Percentiles rank a stretch among this genome's conserved stretches.
Evolutionary conservation across 148 eudicot species (phyloP).

Genomic region (Rhododendron mucronatum): DNA sequence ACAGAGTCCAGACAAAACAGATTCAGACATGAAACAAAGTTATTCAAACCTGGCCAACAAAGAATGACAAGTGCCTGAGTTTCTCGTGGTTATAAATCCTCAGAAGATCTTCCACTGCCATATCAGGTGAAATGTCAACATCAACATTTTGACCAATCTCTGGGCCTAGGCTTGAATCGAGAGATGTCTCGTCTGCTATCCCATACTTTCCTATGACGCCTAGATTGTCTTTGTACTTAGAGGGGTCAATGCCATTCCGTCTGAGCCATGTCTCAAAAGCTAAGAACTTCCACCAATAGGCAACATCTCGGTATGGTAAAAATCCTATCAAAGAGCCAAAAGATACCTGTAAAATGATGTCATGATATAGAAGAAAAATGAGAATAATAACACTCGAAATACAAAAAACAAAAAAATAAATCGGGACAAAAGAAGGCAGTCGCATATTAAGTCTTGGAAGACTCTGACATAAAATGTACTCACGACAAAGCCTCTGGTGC

Average conservation of each 20-base stretch:
- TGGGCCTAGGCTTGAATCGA: constrained; percentile 27
- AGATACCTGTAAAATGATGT: constrained; percentile 53
- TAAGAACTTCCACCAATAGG: constrained; percentile 79
- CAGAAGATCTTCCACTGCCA: constrained; percentile 81
- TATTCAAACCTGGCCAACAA: constrained; percentile 84
- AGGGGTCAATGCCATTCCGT: constrained; percentile 73
- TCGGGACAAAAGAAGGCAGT: background rate
- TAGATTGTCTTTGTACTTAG: constrained; percentile 64
- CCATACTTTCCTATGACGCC: constrained; percentile 59
- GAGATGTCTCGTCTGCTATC: constrained; percentile 21
- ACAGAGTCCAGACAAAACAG: background rate
- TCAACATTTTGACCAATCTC: constrained; percentile 30
- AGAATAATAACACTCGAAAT: background rate
- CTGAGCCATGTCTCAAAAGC: constrained; percentile 97
- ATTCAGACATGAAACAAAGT: background rate
- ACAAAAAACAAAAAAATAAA: background rate
- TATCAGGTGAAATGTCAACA: constrained; percentile 47
- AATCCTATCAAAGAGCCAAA: constrained; percentile 88
- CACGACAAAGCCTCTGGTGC: constrained; percentile 90
- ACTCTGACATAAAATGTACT: constrained; percentile 11
- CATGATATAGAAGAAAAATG: background rate
- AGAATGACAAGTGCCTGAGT: constrained; percentile 71
- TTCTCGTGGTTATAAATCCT: constrained; percentile 80
- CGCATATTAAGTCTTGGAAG: background rate
- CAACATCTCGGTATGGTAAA: constrained; percentile 87